These are phyloP conservation scores for Clarkia xantiana DNA, from an alignment of 345 rosid genomes.

Conservation along the genomic window DNA sequence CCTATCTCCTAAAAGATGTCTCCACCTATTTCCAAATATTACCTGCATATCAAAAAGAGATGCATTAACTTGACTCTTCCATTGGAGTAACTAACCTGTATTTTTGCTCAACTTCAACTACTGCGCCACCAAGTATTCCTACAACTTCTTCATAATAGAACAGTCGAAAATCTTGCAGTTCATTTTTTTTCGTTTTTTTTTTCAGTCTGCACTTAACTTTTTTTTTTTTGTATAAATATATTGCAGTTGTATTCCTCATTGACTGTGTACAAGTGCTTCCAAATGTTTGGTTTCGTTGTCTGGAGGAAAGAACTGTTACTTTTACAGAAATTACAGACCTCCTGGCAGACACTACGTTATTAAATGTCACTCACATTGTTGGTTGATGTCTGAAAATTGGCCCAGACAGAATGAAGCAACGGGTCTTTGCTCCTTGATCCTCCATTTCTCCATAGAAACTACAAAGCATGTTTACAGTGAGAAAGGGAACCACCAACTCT, in stretches of 20 bases:
- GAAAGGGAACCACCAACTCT: not conserved
- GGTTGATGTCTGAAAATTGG: slow-evolving; percentile 89
- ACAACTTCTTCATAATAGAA: not conserved
- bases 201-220: no score
- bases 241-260: not conserved
- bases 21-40: slow-evolving; percentile 91
- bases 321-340: not conserved
- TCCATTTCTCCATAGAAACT: slow-evolving; percentile 85
- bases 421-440: slow-evolving; percentile 46
- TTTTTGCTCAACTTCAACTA: no score
- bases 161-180: no score
- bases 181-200: no score
- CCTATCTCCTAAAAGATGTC: slow-evolving; percentile 81
- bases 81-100: no score
- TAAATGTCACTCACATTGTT: slow-evolving; percentile 61
- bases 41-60: slow-evolving; percentile 36
- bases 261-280: not conserved
- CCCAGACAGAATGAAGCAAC: slow-evolving; percentile 86
- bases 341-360: no score
- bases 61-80: no score
- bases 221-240: no score
- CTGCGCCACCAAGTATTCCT: not conserved
- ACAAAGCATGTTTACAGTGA: slow-evolving; percentile 9
- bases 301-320: no score
- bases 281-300: no score